Conservation (phyloP, 495 filamentous ascomycete genomes). For the Podospora pseudoanserina region DNA sequence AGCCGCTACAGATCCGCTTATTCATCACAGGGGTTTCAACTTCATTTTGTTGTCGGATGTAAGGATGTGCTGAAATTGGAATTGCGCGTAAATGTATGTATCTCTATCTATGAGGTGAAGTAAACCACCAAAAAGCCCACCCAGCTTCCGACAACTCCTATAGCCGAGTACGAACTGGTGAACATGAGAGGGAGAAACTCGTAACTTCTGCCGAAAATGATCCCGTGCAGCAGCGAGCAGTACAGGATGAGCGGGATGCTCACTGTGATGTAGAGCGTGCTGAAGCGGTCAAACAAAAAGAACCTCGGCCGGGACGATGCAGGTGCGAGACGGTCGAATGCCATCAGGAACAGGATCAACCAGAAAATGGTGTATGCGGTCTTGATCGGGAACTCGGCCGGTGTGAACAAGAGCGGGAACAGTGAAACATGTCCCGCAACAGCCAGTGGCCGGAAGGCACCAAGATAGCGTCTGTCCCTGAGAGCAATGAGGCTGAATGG, state of each 20-base stretch:
- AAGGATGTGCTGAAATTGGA: not conserved
- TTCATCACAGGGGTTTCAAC: conserved; percentile 12
- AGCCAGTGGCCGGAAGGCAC: conserved; percentile 85
- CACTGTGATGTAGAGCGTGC: conserved; percentile 79
- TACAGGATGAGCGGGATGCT: conserved; percentile 88
- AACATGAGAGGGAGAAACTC: conserved; percentile 97
- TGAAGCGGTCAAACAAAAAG: conserved; percentile 86
- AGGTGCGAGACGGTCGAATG: conserved; percentile 83
- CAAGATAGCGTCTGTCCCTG: conserved; percentile 84
- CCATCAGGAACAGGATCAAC: conserved; percentile 79
- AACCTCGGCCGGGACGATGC: conserved; percentile 68
- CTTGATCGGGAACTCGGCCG: conserved; percentile 89
- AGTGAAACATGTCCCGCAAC: conserved; percentile 93
- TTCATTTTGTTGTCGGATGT: conserved; percentile 2
- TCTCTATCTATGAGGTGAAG: conserved; percentile 59
- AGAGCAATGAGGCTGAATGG: conserved; percentile 94
- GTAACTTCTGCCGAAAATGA: conserved; percentile 76
- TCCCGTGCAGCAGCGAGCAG: conserved; percentile 75
- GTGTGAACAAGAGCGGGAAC: conserved; percentile 89
- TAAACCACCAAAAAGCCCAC: conserved; percentile 92
- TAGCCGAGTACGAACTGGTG: conserved; percentile 87
- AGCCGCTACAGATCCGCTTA: conserved; percentile 1
- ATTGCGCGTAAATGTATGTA: conserved; percentile 7
- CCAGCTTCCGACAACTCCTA: conserved; percentile 97
- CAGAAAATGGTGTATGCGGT: conserved; percentile 89